Evolutionary conservation across 441 rosid genomes (phyloP).

Genomic region (Syzygium malaccense): DNA sequence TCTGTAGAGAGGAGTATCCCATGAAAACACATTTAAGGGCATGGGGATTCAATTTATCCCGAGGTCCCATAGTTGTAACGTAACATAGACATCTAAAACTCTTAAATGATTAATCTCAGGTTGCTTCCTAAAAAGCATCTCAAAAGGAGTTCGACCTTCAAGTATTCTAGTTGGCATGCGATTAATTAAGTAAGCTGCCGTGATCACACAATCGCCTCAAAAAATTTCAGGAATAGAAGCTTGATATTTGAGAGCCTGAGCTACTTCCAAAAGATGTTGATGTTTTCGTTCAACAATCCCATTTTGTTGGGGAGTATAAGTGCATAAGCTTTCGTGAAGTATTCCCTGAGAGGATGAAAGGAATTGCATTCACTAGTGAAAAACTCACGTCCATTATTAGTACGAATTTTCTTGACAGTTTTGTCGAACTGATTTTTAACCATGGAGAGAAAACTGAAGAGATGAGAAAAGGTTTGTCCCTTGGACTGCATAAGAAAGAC

Average conservation of each 20-base stretch:
- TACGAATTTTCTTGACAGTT: not conserved
- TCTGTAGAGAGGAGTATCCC: not conserved
- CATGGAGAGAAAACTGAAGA: not conserved
- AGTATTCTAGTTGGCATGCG: not conserved
- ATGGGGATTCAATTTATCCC: not conserved
- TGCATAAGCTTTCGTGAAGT: not conserved
- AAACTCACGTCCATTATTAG: not conserved
- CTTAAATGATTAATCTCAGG: not conserved
- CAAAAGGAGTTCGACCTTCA: not conserved
- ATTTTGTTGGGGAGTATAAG: not conserved
- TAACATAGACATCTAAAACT: not conserved
- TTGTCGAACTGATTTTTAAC: not conserved
- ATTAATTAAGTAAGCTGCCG: too few relatives aligned
- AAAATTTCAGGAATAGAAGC: not conserved
- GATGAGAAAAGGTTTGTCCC: not conserved
- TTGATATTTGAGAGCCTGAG: fast-evolving
- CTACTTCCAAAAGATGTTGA: not conserved
- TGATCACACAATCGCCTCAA: not conserved
- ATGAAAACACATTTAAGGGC: not conserved
- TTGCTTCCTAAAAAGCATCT: too few relatives aligned
- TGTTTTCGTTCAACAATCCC: not conserved
- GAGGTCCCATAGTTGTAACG: not conserved
- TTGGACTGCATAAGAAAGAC: not conserved
- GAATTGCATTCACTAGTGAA: not conserved
- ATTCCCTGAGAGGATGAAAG: not conserved